Base-by-base conservation (phyloP, 139 green algal species). In the Tetraselmis chui region DNA sequence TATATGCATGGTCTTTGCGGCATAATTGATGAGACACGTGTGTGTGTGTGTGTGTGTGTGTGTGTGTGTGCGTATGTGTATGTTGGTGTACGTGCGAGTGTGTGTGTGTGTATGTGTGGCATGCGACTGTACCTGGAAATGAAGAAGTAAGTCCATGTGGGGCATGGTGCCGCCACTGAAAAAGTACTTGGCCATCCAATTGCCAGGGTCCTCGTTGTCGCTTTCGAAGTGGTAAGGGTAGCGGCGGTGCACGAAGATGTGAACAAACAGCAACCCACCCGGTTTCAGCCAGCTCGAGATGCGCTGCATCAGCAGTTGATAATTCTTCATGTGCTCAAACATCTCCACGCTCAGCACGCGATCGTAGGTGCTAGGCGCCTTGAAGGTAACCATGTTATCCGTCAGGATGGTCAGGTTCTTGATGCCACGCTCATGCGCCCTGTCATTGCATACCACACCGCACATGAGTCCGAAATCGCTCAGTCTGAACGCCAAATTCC, bases 141-240 rank as follows among this genome's bases (percentile, higher is more conserved):
- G 91, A 1, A 94, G 87, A 59, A 99, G 87, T 27, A 98, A 89
- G 87, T 97, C 89, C 0, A 93, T 82, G 28, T 87, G 92, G 11
- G 94, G 92, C 96, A 99, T 99, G 75, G 95, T 99, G 79, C 96
- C 95, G 2, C 95, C 96, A 0, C 88, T 91, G 88, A 98, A 99
- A 82, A 99, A 99, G 87, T 99, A 94, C 29, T 90, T 90, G 23
- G 91, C 85, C 94, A 99, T 98, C 95, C 95, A 99, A 87, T 99
- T 96, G n/a, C n/a, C n/a, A n/a, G n/a, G n/a, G 27, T 92, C 87
- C 81, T 94, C 90, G 32, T 85, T 81, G 26, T 93, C 30, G 11
- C 89, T 89, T 89, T 97, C 92, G 80, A 97, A 98, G 81, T 98
- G 93, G 86, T 98, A 98, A 1, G 94, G 89, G 78, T 90, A 87